Percentiles rank a stretch among this genome's conserved stretches.
These are phyloP conservation scores for Ceratobasidium sp. DNA, from an alignment of 1,284 basidiomycete species.

Conservation along the genomic window DNA sequence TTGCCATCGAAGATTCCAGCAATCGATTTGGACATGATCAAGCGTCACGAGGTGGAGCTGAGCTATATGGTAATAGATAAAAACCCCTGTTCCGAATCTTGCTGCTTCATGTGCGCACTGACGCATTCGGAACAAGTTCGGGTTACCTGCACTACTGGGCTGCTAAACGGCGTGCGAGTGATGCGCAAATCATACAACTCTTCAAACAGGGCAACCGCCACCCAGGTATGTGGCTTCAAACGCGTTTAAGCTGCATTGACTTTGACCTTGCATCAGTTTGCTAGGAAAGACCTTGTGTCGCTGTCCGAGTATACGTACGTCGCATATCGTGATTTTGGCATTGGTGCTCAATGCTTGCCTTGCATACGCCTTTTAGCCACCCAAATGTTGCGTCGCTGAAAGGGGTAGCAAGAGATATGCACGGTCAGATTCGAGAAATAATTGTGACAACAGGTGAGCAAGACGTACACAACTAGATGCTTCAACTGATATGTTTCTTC, in stretches of 20 bases:
- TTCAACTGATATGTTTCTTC: neutral
- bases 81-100: neutral
- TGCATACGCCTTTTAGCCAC: neutral
- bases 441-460: neutral
- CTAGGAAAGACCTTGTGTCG: neutral
- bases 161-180: neutral
- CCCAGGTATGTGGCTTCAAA: neutral
- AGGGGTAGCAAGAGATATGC: neutral
- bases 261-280: neutral
- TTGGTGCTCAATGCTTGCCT: neutral
- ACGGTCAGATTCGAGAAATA: neutral
- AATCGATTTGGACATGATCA: neutral
- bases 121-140: neutral
- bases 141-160: neutral
- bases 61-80: neutral
- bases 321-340: neutral
- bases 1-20: neutral
- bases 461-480: neutral
- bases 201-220: neutral
- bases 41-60: neutral
- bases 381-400: neutral
- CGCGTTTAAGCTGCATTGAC: neutral
- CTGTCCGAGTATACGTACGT: neutral
- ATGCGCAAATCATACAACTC: slow-evolving; percentile 1
- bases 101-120: neutral